Evolutionary conservation across 352 stramenopile species (phyloP), one percentile per base, ranked within the genome.

Genomic region (Pythium phragmiticola): DNA sequence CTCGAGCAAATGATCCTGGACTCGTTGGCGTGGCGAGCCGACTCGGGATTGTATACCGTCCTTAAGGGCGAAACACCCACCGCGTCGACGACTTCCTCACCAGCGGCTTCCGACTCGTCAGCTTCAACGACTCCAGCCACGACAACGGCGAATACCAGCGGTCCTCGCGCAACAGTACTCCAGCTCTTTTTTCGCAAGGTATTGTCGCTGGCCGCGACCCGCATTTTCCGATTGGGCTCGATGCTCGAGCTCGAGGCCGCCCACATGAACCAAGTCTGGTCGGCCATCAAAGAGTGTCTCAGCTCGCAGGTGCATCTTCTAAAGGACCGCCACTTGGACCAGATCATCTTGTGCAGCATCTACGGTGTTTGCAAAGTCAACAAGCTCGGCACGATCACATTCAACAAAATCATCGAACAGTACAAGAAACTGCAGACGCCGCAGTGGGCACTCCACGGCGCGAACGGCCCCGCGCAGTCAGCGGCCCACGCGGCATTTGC

Each of bases 121-220:
- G 14, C 70, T 28, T 3, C 47, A 34, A 42, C 46, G 3, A 46
- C 37, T 4, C 26, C 60, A 16, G 4, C 45, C 3, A 46, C 43
- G 17, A 48, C 54, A 2, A 14, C 50, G 9, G 41, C 70, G 6
- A 63, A 33, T 34, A 68, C 70, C 55, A 52, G 51, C 7, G 61
- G 63, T 19, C 63, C 63, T 11, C 63, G 63, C 4, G 61, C 66
- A 17, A 72, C 63, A 0, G 81, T 88, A 28, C 77, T 95, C n/a
- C 83, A 90, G 58, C 71, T 94, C 2, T 94, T 96, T 60, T 94
- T 93, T 48, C 79, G 86, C n/a, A 94, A 93, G 70, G 82, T 92
- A 33, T 46, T 96, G 39, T 89, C 87, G n/a, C 72, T 92, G 4
- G 85, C 84, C 1, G 87, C 87, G 4, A 89, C 80, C 4, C 81